These are phyloP conservation scores for Pseudogymnoascus sp. DNA, from an alignment of 2,329 filamentous ascomycete genomes.

Conservation along the genomic window DNA sequence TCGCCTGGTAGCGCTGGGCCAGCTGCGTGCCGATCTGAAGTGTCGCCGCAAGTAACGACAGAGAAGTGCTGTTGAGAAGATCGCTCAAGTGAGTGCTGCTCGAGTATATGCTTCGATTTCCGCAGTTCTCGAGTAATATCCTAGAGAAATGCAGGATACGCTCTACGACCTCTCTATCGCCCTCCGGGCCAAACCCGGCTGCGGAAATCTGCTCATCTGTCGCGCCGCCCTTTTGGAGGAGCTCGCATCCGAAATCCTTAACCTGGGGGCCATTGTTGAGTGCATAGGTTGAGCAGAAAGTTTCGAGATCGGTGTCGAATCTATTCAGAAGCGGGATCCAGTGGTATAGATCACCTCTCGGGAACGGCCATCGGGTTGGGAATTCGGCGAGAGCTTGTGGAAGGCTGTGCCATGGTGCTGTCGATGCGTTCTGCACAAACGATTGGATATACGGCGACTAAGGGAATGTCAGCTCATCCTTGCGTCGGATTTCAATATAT, in stretches of 20 bases:
- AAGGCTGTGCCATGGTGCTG: conserved; percentile 64
- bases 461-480: conserved; percentile 17
- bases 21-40: conserved; percentile 77
- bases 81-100: conserved; percentile 87
- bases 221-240: conserved; percentile 51
- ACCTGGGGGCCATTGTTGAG: conserved; percentile 73
- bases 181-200: conserved; percentile 62
- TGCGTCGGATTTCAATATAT: background rate
- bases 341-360: conserved; percentile 91
- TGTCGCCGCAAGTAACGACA: conserved; percentile 67
- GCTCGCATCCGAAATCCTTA: conserved; percentile 59
- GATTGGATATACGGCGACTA: conserved; percentile 82
- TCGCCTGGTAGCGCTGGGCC: conserved; percentile 86
- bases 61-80: conserved; percentile 77
- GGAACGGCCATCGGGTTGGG: conserved; percentile 87
- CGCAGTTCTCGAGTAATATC: conserved; percentile 85
- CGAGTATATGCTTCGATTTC: conserved; percentile 90
- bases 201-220: conserved; percentile 40
- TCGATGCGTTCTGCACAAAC: conserved; percentile 65
- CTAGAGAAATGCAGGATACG: conserved; percentile 76
- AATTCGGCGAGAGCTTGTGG: conserved; percentile 71
- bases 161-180: conserved; percentile 73
- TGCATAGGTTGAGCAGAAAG: conserved; percentile 72
- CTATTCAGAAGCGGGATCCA: conserved; percentile 94
- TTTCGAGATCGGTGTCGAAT: conserved; percentile 81